Conservation (phyloP, 208 protist species). For the Crithidia expoeki region DNA sequence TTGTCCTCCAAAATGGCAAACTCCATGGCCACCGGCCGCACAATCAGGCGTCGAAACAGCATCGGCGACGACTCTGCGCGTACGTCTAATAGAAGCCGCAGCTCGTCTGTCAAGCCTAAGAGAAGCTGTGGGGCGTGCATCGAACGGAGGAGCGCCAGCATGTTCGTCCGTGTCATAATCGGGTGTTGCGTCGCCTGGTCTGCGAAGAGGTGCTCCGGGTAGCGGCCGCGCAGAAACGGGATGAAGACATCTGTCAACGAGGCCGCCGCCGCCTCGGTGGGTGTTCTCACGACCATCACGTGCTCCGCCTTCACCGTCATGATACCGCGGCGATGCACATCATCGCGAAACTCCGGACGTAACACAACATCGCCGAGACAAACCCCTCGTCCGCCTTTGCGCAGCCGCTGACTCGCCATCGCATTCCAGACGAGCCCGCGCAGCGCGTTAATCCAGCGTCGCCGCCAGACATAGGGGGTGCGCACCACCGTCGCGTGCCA, state of each 20-base stretch:
- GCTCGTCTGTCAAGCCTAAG: conserved; percentile 61
- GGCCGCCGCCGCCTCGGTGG: conserved; percentile 48
- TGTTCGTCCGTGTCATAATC: conserved; percentile 67
- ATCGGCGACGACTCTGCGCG: conserved; percentile 56
- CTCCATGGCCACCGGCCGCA: conserved; percentile 63
- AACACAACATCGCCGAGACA: conserved; percentile 80
- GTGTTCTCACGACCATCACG: conserved; percentile 59
- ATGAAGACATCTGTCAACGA: conserved; percentile 81
- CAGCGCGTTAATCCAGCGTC: conserved; percentile 82
- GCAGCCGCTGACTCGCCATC: conserved; percentile 76
- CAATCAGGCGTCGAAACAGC: conserved; percentile 78
- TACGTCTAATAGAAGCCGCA: conserved; percentile 64
- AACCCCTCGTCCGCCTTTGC: conserved; percentile 37
- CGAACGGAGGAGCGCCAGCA: conserved; percentile 64
- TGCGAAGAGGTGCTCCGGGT: conserved; percentile 67
- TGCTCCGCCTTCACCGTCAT: conserved; percentile 81
- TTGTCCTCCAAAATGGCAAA: conserved; percentile 84
- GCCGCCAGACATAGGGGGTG: conserved; percentile 76
- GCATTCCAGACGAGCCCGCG: conserved; percentile 79
- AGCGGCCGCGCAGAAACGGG: conserved; percentile 80
- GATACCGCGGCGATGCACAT: conserved; percentile 60
- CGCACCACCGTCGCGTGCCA: conserved; percentile 62
- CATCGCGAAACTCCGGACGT: conserved; percentile 53
- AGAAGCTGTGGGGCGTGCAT: conserved; percentile 73
- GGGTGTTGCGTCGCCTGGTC: conserved; percentile 57